Conservation (phyloP, 2,329 filamentous ascomycete genomes). For the Sphaerulina musiva region DNA sequence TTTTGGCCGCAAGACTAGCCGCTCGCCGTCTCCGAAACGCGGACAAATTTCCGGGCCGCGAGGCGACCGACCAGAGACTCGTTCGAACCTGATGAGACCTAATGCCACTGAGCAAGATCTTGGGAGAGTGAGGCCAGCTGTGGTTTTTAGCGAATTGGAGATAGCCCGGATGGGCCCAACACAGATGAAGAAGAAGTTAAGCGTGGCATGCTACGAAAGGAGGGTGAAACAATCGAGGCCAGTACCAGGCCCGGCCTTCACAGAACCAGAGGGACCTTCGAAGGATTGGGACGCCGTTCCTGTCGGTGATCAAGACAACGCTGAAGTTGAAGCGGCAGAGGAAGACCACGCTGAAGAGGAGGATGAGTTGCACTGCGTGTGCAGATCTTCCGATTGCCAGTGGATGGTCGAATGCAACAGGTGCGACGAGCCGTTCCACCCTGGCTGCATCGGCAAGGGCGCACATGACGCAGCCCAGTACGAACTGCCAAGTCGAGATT, state of each 20-base stretch:
- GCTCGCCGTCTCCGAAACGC: not conserved
- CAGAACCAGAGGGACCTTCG: not conserved
- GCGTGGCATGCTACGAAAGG: not conserved
- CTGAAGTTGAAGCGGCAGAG: not conserved
- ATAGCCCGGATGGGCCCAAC: too few relatives aligned
- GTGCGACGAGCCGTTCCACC: constrained; percentile 11
- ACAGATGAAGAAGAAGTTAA: not conserved
- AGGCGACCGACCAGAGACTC: constrained; percentile 3
- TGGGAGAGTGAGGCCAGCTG: not conserved
- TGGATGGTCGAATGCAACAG: constrained; percentile 13
- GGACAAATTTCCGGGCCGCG: not conserved
- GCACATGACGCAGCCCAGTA: constrained; percentile 1
- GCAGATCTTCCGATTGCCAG: constrained; percentile 1
- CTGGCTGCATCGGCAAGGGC: constrained; percentile 14
- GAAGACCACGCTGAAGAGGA: not conserved
- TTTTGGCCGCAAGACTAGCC: constrained; percentile 4
- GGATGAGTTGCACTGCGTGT: constrained; percentile 6
- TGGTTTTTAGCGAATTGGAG: not conserved
- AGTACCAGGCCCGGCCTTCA: not conserved
- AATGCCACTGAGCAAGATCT: not conserved
- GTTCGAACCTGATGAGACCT: not conserved
- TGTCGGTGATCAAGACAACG: not conserved
- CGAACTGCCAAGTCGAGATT: not conserved
- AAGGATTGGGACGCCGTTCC: not conserved
- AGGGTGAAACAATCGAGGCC: not conserved